Evolutionary conservation across 1,284 basidiomycete genomes (phyloP).

Genomic region (Fistulinella staudtii): DNA sequence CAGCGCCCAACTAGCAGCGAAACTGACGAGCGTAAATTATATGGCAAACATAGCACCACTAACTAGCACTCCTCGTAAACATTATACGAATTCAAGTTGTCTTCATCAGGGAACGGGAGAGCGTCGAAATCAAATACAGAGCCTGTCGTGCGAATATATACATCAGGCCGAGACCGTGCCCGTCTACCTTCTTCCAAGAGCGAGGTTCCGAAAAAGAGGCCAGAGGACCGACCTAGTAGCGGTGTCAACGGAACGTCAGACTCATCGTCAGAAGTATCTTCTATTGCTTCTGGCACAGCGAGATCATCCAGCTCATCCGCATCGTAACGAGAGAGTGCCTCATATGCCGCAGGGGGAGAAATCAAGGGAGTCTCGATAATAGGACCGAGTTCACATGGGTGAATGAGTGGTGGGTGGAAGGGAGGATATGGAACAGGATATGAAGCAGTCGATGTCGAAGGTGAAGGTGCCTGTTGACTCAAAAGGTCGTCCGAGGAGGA

Average conservation of each 20-base stretch:
- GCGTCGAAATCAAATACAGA: constrained; percentile 62
- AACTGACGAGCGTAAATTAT: constrained; percentile 22
- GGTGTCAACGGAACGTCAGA: constrained; percentile 66
- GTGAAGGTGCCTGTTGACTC: constrained; percentile 46
- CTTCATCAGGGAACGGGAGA: constrained; percentile 56
- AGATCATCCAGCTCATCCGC: constrained; percentile 61
- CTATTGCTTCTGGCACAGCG: constrained; percentile 72
- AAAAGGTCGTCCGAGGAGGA: constrained; percentile 69
- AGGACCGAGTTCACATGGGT: constrained; percentile 42
- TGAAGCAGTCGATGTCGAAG: constrained; percentile 47
- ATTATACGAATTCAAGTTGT: constrained; percentile 44
- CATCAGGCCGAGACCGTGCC: constrained; percentile 46
- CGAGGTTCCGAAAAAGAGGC: constrained; percentile 43
- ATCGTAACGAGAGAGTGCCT: constrained; percentile 58
- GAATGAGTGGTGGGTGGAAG: constrained; percentile 51
- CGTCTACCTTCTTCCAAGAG: constrained; percentile 48
- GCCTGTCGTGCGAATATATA: constrained; percentile 58
- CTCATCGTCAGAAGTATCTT: constrained; percentile 79
- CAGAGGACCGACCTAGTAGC: constrained; percentile 49
- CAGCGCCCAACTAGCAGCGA: constrained; percentile 24
- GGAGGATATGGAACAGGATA: constrained; percentile 66
- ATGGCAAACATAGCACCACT: constrained; percentile 39
- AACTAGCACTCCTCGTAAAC: constrained; percentile 68
- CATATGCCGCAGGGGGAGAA: constrained; percentile 41
- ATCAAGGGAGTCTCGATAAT: constrained; percentile 40